Evolutionary conservation across 768 basidiomycete species (phyloP).

Genomic region (Tricholoma terreum): DNA sequence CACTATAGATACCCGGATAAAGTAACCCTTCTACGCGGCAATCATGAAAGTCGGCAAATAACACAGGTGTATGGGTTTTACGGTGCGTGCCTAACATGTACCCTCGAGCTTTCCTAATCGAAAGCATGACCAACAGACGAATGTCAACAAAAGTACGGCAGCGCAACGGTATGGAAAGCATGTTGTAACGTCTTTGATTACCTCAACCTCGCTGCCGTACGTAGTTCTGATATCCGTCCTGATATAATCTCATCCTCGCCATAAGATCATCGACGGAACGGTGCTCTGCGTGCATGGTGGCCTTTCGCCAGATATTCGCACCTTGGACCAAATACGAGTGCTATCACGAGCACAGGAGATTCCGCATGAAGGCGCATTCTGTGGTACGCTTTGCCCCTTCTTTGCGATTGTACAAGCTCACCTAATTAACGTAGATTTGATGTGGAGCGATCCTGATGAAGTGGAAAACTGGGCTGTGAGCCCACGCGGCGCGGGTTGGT

Average conservation of each 20-base stretch:
- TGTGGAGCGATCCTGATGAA: constrained; percentile 98
- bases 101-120: too few species aligned
- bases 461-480: constrained; percentile 96
- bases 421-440: constrained; percentile 59
- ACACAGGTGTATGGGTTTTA: constrained; percentile 99
- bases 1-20: constrained; percentile 80
- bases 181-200: constrained; percentile 97
- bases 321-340: constrained; percentile 91
- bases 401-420: not conserved
- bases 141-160: constrained; percentile 97
- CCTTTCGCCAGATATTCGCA: constrained; percentile 92
- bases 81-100: constrained; percentile 45
- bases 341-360: constrained; percentile 96
- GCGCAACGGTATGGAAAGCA: constrained; percentile 93
- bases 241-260: not conserved
- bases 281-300: constrained; percentile 95
- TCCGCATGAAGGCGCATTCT: constrained; percentile 98
- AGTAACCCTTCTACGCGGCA: constrained; percentile 88
- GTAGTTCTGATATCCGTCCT: constrained; percentile 18
- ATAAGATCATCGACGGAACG: constrained; percentile 89
- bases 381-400: constrained; percentile 45
- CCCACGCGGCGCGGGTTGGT: constrained; percentile 93
- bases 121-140: constrained; percentile 56
- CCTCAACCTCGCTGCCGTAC: constrained; percentile 88
- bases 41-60: constrained; percentile 96